Conservation (phyloP, 2,329 filamentous ascomycete genomes). For the Penicillium corylophilum region DNA sequence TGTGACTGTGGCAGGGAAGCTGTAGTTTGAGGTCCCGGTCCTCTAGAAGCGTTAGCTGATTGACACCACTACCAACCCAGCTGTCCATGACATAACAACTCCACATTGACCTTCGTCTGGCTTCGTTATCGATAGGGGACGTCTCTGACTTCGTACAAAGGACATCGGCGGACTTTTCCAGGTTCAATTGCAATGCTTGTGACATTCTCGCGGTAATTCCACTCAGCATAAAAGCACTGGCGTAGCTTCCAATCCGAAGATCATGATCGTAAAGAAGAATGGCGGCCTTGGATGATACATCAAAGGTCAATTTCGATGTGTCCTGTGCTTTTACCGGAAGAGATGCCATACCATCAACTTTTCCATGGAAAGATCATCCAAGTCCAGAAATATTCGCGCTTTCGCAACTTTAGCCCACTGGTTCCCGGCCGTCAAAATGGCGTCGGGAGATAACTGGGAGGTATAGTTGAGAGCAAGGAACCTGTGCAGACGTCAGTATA, state of each 20-base stretch:
- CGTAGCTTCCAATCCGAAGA: conserved; percentile 28
- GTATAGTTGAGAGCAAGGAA: conserved; percentile 11
- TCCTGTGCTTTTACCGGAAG: background rate
- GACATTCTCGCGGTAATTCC: conserved; percentile 25
- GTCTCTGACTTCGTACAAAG: conserved; percentile 16
- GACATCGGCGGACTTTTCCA: conserved; percentile 26
- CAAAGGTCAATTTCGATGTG: background rate
- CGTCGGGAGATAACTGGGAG: conserved; percentile 5
- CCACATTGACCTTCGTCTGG: conserved; percentile 28
- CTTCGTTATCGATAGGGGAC: conserved; percentile 20
- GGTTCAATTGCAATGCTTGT: conserved; percentile 29
- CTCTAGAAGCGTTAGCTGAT: conserved; percentile 27
- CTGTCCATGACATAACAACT: conserved; percentile 29
- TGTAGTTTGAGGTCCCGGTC: conserved; percentile 28
- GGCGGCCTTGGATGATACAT: conserved; percentile 13
- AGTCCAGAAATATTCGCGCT: conserved; percentile 13
- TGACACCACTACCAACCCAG: conserved; percentile 27
- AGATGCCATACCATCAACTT: conserved; percentile 13
- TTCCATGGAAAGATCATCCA: conserved; percentile 18
- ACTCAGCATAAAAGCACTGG: conserved; percentile 28
- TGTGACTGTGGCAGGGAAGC: conserved; percentile 24
- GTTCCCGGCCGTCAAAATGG: conserved; percentile 12
- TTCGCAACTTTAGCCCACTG: conserved; percentile 18
- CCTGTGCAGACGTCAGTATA: background rate
- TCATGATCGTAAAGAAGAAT: conserved; percentile 29